These are phyloP conservation scores for Drechslerella dactyloides DNA, from an alignment of 2,329 filamentous ascomycete species.

Conservation along the genomic window DNA sequence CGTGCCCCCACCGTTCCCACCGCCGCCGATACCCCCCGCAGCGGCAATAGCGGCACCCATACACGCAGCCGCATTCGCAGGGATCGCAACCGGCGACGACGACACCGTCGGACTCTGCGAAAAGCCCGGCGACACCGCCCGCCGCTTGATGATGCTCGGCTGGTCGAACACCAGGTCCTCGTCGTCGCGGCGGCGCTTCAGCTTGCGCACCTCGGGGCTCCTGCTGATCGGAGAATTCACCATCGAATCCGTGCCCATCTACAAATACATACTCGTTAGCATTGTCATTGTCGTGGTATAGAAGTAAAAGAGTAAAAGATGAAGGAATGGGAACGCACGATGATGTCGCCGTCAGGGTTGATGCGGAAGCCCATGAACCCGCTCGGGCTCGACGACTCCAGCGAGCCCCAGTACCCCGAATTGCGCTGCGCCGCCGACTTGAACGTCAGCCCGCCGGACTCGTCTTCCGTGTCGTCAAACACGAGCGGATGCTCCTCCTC, in stretches of 20 bases:
- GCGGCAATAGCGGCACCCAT: slow-evolving; percentile 1
- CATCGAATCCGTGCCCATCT: slow-evolving; percentile 51
- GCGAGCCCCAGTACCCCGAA: slow-evolving; percentile 46
- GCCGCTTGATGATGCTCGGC: slow-evolving; percentile 54
- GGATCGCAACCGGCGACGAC: slow-evolving; percentile 52
- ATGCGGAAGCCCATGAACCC: slow-evolving; percentile 46
- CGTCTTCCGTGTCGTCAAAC: slow-evolving; percentile 45
- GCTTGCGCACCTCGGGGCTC: slow-evolving; percentile 43
- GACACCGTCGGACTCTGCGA: slow-evolving; percentile 54
- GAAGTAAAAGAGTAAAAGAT: not conserved
- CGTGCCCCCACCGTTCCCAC: slow-evolving; percentile 14
- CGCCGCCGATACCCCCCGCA: not conserved
- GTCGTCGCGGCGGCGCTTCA: slow-evolving; percentile 41
- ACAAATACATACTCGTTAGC: slow-evolving; percentile 14
- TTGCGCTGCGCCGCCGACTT: slow-evolving; percentile 46
- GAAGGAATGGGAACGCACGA: slow-evolving; percentile 23
- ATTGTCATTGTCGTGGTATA: not conserved
- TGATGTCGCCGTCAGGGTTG: slow-evolving; percentile 48
- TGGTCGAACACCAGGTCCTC: slow-evolving; percentile 52
- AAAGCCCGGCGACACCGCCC: slow-evolving; percentile 55
- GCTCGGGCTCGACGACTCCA: slow-evolving; percentile 46
- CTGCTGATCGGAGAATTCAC: slow-evolving; percentile 47
- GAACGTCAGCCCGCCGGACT: slow-evolving; percentile 29
- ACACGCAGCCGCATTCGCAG: slow-evolving; percentile 36
- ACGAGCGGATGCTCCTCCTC: slow-evolving; percentile 46